These are phyloP conservation scores for Colletotrichum tropicicola DNA, from an alignment of 2,329 filamentous ascomycete species.

Conservation along the genomic window DNA sequence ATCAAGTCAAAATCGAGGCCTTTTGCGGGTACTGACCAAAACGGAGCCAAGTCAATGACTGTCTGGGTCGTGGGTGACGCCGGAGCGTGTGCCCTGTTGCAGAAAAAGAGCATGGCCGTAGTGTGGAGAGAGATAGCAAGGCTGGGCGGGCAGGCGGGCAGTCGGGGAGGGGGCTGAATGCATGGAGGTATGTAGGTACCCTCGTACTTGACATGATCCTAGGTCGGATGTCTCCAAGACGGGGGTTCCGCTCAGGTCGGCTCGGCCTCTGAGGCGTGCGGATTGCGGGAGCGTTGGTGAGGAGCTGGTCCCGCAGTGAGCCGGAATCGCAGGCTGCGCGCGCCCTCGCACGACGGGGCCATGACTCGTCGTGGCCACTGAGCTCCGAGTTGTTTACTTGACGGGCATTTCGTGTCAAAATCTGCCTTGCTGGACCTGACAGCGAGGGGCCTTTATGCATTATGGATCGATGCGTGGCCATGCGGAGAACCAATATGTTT, in stretches of 20 bases:
- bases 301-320: constrained; percentile 8
- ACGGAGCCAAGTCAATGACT: neutral
- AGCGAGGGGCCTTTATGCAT: constrained; percentile 5
- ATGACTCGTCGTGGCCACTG: constrained; percentile 26
- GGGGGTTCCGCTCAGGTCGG: constrained; percentile 13
- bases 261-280: constrained; percentile 22
- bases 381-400: constrained; percentile 17
- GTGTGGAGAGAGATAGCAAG: constrained; percentile 18
- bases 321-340: constrained; percentile 16
- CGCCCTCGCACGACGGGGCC: neutral
- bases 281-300: constrained; percentile 10
- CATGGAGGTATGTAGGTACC: constrained; percentile 4
- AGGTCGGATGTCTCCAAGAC: constrained; percentile 5
- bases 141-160: constrained; percentile 3
- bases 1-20: neutral
- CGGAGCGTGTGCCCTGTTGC: constrained; percentile 1
- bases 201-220: neutral
- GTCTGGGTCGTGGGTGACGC: neutral
- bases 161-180: constrained; percentile 6
- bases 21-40: neutral
- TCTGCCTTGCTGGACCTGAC: neutral
- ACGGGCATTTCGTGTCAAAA: constrained; percentile 9
- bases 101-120: constrained; percentile 3
- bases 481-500: constrained; percentile 1
- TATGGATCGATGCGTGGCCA: neutral